A percentile compares a stretch with the other conserved stretches of the same genome.
Evolutionary conservation across 192 early-diverging fungal genomes (phyloP).

Genomic region (Backusella psychrophila): DNA sequence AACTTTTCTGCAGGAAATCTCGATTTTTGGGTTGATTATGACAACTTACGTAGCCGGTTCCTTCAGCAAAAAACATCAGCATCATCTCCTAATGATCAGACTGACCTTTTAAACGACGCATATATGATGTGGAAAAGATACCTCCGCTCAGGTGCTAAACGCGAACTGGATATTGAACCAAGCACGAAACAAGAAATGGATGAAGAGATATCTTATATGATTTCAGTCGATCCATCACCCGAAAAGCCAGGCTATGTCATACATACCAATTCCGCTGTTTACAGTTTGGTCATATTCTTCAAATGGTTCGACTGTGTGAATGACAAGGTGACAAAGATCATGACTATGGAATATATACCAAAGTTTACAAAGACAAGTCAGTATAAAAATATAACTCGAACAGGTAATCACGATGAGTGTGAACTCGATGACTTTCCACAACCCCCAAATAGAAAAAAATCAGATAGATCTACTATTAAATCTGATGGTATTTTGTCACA

Average conservation of each 20-base stretch:
- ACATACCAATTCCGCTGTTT: slow-evolving; percentile 23
- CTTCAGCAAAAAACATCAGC: slow-evolving; percentile 31
- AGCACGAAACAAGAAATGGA: slow-evolving; percentile 45
- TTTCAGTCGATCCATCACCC: slow-evolving; percentile 30
- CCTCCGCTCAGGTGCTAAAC: slow-evolving; percentile 35
- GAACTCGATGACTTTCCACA: slow-evolving; percentile 7
- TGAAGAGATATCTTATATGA: slow-evolving; percentile 40
- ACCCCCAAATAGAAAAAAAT: not conserved
- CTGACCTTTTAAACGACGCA: slow-evolving; percentile 44
- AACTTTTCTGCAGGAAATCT: slow-evolving; percentile 74
- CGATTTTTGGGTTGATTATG: slow-evolving; percentile 61
- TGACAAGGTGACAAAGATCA: slow-evolving; percentile 64
- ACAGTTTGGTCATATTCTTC: slow-evolving; percentile 24
- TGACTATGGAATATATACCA: slow-evolving; percentile 74
- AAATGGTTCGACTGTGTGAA: slow-evolving; percentile 59
- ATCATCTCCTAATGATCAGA: slow-evolving; percentile 27
- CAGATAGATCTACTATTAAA: not conserved
- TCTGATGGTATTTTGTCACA: not conserved
- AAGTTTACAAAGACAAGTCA: slow-evolving; percentile 60
- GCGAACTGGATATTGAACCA: slow-evolving; percentile 52
- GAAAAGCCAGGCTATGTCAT: slow-evolving; percentile 14
- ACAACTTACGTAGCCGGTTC: slow-evolving; percentile 40
- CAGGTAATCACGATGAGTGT: not conserved
- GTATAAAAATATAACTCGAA: not conserved
- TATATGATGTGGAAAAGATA: slow-evolving; percentile 50